Evolutionary conservation across 73 alveolate genomes (phyloP), one percentile per base, ranked within the genome.

Genomic region (Paramecium sonneborni): DNA sequence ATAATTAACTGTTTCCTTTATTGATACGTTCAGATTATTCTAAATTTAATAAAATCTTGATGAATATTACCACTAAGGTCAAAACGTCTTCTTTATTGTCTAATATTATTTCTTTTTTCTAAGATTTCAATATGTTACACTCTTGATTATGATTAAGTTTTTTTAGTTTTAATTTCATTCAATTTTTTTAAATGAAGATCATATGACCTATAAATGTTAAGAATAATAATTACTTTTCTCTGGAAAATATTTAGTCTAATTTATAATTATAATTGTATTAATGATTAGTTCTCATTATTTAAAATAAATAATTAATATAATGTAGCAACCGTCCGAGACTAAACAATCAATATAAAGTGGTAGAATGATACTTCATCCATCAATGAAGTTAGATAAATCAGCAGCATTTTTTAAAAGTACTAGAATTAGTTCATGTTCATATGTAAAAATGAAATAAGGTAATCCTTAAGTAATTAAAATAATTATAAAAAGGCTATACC

Each of bases 361-460:
- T n/a, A 79, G 90, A 79, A 79, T 79, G 90, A 10, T 44, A 28
- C 74, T 79, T 1, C 90, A 79, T 44, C 90, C 90, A 24, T 24
- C 76, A 1, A 20, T 43, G 23, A 88, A 88, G 58, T 43, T 35
- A 43, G 74, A 88, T 39, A 88, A 88, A 48, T 88, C 94, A 39
- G 89, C 94, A 6, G 94, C 89, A 4, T 88, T 88, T 52, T 88
- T 88, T 70, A 88, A 82, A 70, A 55, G 28, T 8, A 88, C 94
- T 34, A 67, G 85, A 69, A 85, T 88, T 46, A 44, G 85, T 70
- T 88, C 94, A 39, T 88, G 94, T 44, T 88, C 94, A 39, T 88
- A 88, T 72, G 87, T 88, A 23, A 39, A 41, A 20, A 48, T 88
- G 91, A 88, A 88, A 35, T 28, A 72, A 26, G 94, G 94, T 24